Percentiles rank a stretch among this genome's conserved stretches.
phyloP scores from a whole-genome alignment of 2,329 filamentous ascomycete genomes.

The Calcarisporium arbuscula region DNA sequence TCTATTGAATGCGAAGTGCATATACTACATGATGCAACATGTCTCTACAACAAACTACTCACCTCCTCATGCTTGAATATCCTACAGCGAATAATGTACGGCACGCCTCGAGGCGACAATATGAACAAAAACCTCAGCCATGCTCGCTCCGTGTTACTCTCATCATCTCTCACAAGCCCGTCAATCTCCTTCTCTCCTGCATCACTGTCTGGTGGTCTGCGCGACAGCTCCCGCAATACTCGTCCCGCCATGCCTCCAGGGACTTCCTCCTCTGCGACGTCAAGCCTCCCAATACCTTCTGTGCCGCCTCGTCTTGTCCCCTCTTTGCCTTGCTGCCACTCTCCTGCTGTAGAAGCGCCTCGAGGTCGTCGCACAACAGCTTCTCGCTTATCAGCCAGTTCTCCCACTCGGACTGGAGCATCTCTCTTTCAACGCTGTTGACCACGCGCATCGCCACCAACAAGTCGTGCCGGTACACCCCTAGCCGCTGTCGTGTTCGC shows the following conservation, averaged over 20 bases:
- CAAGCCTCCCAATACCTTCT: conserved; percentile 25
- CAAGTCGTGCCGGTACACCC: conserved; percentile 80
- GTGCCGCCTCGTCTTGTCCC: conserved; percentile 17
- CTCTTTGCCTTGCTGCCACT: conserved; percentile 13
- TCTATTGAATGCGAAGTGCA: no score
- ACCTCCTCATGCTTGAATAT: no score
- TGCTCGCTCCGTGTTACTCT: no score
- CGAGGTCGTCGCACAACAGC: conserved; percentile 61
- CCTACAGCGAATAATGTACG: no score
- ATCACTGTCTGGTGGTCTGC: conserved; percentile 32
- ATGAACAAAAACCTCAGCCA: no score
- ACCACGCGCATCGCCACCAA: conserved; percentile 85
- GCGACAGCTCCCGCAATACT: conserved; percentile 51
- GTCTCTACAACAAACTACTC: no score
- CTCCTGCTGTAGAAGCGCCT: conserved; percentile 33
- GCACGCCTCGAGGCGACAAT: no score
- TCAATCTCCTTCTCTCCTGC: conserved; percentile 22
- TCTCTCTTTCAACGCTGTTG: conserved; percentile 81
- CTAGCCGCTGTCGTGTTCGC: conserved; percentile 75
- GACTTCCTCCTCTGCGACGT: conserved; percentile 25
- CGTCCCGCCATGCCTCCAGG: conserved; percentile 43
- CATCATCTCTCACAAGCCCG: conserved; percentile 12
- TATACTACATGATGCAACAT: no score
- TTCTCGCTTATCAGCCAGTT: conserved; percentile 83
- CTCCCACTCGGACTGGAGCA: conserved; percentile 85